phyloP scores from a whole-genome alignment of 2,329 filamentous ascomycete genomes.

The Pseudogymnoascus sp. region DNA sequence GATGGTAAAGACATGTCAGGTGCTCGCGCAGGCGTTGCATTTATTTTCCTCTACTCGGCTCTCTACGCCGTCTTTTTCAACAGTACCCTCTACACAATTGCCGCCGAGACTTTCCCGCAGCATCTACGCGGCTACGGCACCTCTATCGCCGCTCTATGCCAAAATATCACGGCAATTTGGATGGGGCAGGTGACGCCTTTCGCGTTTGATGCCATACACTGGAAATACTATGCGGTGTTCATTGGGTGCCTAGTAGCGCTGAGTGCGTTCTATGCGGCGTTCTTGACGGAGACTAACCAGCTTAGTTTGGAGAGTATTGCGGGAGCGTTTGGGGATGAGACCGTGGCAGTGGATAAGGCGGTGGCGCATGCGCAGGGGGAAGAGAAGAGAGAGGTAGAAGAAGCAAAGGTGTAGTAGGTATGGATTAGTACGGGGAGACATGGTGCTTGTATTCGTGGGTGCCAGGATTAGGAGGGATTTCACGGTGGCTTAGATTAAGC shows the following conservation, averaged over 20 bases:
- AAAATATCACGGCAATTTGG: slow-evolving; percentile 28
- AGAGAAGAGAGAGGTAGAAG: neutral
- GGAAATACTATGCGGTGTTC: slow-evolving; percentile 30
- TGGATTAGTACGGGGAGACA: neutral
- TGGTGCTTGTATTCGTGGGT: neutral
- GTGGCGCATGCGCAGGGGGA: neutral
- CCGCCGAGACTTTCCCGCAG: slow-evolving; percentile 25
- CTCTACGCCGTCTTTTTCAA: slow-evolving; percentile 27
- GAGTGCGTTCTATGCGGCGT: slow-evolving; percentile 27
- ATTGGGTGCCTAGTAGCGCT: slow-evolving; percentile 27
- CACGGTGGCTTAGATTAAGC: neutral
- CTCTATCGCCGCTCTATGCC: slow-evolving; percentile 25
- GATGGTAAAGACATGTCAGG: slow-evolving; percentile 16
- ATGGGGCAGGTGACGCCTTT: slow-evolving; percentile 24
- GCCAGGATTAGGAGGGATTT: neutral
- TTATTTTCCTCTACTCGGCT: slow-evolving; percentile 28
- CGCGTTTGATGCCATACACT: slow-evolving; percentile 25
- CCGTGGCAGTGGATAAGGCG: neutral
- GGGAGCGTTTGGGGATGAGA: slow-evolving; percentile 28
- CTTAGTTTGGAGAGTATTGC: slow-evolving; percentile 29
- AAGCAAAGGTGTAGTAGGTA: neutral
- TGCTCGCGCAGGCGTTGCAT: slow-evolving; percentile 23
- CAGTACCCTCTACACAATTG: slow-evolving; percentile 27
- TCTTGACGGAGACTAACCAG: slow-evolving; percentile 30
- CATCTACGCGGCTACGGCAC: slow-evolving; percentile 20